Conservation (phyloP, 306 rosid genomes). For the Medicago lupulina region DNA sequence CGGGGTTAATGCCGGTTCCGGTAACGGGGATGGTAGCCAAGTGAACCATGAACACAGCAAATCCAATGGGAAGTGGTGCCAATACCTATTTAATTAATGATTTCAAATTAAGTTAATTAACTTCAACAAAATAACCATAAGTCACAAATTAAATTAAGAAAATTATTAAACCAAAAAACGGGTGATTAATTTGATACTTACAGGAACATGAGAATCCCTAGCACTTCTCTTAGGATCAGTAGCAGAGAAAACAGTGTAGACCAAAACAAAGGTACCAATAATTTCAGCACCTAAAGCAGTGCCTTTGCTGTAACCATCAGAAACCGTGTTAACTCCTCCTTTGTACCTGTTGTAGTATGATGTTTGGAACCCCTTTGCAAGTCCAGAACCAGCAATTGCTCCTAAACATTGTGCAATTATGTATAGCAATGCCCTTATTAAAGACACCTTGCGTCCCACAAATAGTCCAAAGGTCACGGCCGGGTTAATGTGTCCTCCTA, state of each 20-base stretch:
- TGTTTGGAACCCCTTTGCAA: slow-evolving; percentile 82
- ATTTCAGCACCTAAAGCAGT: slow-evolving; percentile 92
- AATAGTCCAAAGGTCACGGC: slow-evolving; percentile 91
- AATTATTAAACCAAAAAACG: neutral
- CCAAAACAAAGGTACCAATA: slow-evolving; percentile 94
- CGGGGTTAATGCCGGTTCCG: slow-evolving; percentile 96
- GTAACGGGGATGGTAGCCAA: slow-evolving; percentile 93
- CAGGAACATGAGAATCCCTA: slow-evolving; percentile 96
- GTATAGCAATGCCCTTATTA: slow-evolving; percentile 72
- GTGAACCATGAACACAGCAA: slow-evolving; percentile 98
- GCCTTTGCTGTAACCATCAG: slow-evolving; percentile 68
- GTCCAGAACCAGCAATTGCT: slow-evolving; percentile 77
- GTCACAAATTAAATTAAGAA: neutral
- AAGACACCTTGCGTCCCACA: slow-evolving; percentile 76
- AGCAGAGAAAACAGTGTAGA: slow-evolving; percentile 97
- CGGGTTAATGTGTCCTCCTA: slow-evolving; percentile 92
- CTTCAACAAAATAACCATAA: neutral
- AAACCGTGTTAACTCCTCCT: slow-evolving; percentile 68
- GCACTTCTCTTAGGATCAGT: slow-evolving; percentile 95
- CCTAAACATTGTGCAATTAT: slow-evolving; percentile 78
- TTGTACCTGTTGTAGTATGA: slow-evolving; percentile 53
- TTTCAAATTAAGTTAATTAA: neutral
- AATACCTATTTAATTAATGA: slow-evolving; percentile 55
- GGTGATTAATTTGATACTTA: slow-evolving; percentile 42
- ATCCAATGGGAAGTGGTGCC: slow-evolving; percentile 98